These are phyloP conservation scores for Hypoxylon sp. DNA, from an alignment of 2,329 filamentous ascomycete species.

Conservation along the genomic window DNA sequence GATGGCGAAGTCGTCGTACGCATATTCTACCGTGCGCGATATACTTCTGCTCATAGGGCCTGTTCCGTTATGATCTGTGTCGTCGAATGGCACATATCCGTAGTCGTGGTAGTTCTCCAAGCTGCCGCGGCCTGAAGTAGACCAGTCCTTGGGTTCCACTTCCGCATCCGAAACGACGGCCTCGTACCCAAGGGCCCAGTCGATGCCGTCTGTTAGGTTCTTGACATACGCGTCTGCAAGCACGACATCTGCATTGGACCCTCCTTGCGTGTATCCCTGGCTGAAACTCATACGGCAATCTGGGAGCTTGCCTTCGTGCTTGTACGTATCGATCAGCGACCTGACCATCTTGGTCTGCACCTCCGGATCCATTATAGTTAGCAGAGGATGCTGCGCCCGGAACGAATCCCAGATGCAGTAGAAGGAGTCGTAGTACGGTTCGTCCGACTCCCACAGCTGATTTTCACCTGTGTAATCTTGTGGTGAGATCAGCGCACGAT, in stretches of 20 bases:
- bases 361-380: conserved; percentile 74
- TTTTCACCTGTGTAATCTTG: conserved; percentile 82
- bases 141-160: conserved; percentile 71
- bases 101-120: conserved; percentile 74
- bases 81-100: conserved; percentile 75
- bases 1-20: conserved; percentile 80
- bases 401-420: conserved; percentile 79
- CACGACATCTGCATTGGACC: conserved; percentile 77
- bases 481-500: conserved; percentile 73
- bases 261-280: conserved; percentile 79
- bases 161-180: conserved; percentile 78
- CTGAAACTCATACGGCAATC: conserved; percentile 82
- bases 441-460: conserved; percentile 70
- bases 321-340: conserved; percentile 75
- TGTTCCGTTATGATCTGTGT: conserved; percentile 67
- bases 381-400: conserved; percentile 73
- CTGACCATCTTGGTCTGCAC: conserved; percentile 75
- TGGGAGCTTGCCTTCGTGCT: conserved; percentile 68
- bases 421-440: conserved; percentile 77
- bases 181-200: conserved; percentile 75
- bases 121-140: conserved; percentile 73
- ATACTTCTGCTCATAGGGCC: conserved; percentile 74
- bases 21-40: conserved; percentile 79
- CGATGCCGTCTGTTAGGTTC: conserved; percentile 68
- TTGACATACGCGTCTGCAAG: conserved; percentile 76